These are phyloP conservation scores for Lepidium africanum DNA, from an alignment of 345 rosid genomes.

Conservation along the genomic window DNA sequence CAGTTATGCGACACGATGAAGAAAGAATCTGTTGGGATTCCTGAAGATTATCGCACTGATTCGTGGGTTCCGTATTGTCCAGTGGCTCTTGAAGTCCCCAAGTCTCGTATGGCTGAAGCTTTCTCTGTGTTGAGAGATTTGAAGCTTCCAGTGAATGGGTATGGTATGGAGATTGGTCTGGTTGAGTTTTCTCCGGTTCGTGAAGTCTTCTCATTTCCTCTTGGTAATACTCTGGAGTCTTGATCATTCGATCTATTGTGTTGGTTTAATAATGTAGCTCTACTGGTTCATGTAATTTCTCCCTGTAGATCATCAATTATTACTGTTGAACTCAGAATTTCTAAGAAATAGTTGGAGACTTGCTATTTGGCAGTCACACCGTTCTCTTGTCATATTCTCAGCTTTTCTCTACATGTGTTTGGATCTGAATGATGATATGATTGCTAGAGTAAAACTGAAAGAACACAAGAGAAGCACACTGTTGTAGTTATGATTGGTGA, in stretches of 20 bases:
- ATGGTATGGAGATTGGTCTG: conserved; percentile 81
- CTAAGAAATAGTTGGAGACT: background rate
- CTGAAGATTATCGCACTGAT: conserved; percentile 58
- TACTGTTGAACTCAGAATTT: background rate
- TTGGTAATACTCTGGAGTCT: conserved; percentile 59
- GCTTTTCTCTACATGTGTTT: background rate
- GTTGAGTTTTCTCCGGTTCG: conserved; percentile 83
- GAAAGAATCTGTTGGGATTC: conserved; percentile 74
- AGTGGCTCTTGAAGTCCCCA: conserved; percentile 82
- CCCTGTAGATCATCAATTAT: background rate
- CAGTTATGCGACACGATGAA: conserved; percentile 62
- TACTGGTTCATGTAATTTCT: background rate
- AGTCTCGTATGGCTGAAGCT: conserved; percentile 71
- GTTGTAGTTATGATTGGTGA: background rate
- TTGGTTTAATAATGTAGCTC: background rate
- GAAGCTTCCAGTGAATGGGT: conserved; percentile 87
- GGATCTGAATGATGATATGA: background rate
- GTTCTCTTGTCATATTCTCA: background rate
- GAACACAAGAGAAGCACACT: background rate
- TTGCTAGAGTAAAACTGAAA: background rate
- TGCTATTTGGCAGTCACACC: background rate
- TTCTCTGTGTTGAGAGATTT: conserved; percentile 78
- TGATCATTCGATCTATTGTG: conserved; percentile 16
- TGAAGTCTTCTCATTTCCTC: conserved; percentile 65
- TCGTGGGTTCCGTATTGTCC: conserved; percentile 78